Conservation (phyloP, 2,329 filamentous ascomycete species). For the Trichoderma arundinaceum region DNA sequence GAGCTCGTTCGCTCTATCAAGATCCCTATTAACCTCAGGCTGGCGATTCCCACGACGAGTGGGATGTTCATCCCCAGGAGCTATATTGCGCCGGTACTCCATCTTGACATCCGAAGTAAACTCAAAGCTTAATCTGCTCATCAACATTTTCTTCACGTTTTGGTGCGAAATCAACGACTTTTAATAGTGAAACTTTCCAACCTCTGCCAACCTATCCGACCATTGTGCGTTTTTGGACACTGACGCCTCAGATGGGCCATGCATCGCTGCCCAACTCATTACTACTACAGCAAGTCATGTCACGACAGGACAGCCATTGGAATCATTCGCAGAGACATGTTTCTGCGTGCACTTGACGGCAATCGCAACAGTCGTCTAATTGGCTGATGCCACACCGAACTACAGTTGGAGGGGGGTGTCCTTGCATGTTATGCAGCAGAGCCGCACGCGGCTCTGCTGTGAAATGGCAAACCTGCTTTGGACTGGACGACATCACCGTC, state of each 20-base stretch:
- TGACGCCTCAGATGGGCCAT: neutral
- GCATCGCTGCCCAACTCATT: neutral
- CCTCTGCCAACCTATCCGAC: too few species aligned
- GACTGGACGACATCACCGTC: too few species aligned
- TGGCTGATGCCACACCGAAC: neutral
- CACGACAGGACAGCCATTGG: neutral
- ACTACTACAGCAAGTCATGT: neutral
- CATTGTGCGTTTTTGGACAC: too few species aligned
- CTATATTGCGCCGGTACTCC: neutral
- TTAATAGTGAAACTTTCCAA: neutral
- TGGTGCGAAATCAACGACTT: neutral
- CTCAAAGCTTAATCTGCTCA: constrained; percentile 1
- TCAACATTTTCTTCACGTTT: neutral
- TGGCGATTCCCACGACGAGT: neutral
- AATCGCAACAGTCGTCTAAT: neutral
- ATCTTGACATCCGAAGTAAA: neutral
- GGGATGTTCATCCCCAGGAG: neutral
- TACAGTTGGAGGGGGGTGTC: neutral
- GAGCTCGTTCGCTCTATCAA: neutral
- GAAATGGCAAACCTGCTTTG: too few species aligned
- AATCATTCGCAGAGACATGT: neutral
- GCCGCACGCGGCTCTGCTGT: too few species aligned
- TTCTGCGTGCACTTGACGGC: neutral
- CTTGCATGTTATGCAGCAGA: too few species aligned
- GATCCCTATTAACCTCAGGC: neutral